Evolutionary conservation across 176 grass and related monocot genomes (phyloP), one percentile per base, ranked within the genome.

Genomic region (Calamus simplicifolius): DNA sequence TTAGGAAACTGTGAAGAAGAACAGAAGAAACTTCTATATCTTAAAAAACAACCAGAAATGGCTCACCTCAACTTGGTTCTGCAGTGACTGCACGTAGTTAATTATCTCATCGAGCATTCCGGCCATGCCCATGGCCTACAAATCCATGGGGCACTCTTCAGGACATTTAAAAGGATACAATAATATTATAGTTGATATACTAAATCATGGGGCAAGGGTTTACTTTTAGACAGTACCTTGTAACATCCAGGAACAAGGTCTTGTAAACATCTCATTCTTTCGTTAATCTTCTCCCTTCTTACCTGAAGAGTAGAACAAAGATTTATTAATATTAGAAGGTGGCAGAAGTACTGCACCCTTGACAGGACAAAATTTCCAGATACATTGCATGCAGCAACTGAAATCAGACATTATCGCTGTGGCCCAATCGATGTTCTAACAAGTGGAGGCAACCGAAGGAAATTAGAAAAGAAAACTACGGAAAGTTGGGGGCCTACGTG

Each of bases 31-130:
- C 35, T 43, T 13, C 1, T 13, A 43, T 43, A 14, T 18, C 5
- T 15, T 66, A 16, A 52, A 52, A 51, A 16, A 25, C 19, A 58
- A 19, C 4, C 18, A 63, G 61, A 50, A 5, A 12, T 26, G 5
- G 50, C 18, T 7, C 19, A 73, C 70, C 59, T 73, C 70, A 31
- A 73, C 70, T 62, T 73, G 70, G 59, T 63, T 73, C 50, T 73
- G 70, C 19, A 73, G 70, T 25, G 70, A 73, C 17, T 56, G 70
- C 3, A 73, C 70, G 17, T 73, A 73, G 70, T 73, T 73, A 43
- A 73, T 73, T 25, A 63, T 73, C 50, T 73, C 70, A 8, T 73
- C 70, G 2, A 73, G 70, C 50, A 49, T 63, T 25, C 70, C 59
- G 5, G 70, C 51, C 70, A 54, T 73, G 15, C 58, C 51, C 70